Evolutionary conservation across 1,284 basidiomycete species (phyloP), one percentile per base, ranked within the genome.

Genomic region (Pseudozyma thailandica): DNA sequence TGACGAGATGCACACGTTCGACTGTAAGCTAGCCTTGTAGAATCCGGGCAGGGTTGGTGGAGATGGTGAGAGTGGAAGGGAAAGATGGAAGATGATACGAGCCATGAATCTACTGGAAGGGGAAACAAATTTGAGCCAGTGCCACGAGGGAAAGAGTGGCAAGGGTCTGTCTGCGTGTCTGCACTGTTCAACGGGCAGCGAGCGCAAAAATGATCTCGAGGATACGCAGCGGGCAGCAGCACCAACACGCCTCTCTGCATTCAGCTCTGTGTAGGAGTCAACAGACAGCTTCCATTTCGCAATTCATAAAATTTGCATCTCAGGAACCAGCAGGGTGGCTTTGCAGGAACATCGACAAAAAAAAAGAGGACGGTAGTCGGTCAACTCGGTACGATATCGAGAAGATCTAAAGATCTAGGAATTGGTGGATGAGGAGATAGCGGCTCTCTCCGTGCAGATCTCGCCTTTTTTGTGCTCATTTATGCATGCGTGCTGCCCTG

Each of bases 101-200:
- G 21, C 7, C 15, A 44, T 15, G 13, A 27, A 44, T n/a, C n/a
- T n/a, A n/a, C n/a, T n/a, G n/a, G n/a, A n/a, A n/a, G n/a, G n/a
- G n/a, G n/a, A n/a, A n/a, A n/a, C n/a, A n/a, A n/a, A n/a, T n/a
- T n/a, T n/a, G n/a, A n/a, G n/a, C n/a, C n/a, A n/a, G n/a, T 25
- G 46, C 46, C 46, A 48, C 46, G 46, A 48, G 46, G 33, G 18
- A 8, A 39, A 28, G 20, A 6, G 44, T 35, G 46, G 46, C 16
- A 48, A 38, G 44, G 44, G 30, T 46, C 44, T 46, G 16, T 42
- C 18, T 42, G 18, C 39, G 39, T 42, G 31, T 4, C 31, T n/a
- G 31, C 31, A 33, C 31, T 33, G n/a, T 33, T 33, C 31, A 16
- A 33, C 16, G 16, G 38, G 38, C 38, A 9, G 16, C 38, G 20